A percentile compares a stretch with the other conserved stretches of the same genome.
phyloP scores from a whole-genome alignment of 2,329 filamentous ascomycete genomes.

The Scedosporium boydii region DNA sequence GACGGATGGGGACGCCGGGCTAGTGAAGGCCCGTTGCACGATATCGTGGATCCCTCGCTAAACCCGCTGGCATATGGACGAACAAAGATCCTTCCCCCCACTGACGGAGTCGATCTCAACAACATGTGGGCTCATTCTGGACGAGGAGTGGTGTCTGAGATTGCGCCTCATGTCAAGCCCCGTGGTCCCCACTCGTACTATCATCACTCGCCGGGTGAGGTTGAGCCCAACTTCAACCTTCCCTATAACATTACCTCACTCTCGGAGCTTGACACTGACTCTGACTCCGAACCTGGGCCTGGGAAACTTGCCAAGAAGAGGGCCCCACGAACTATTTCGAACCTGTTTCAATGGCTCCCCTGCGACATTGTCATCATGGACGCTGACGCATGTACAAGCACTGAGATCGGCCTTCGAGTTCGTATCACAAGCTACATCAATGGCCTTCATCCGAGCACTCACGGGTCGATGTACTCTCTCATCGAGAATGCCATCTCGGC shows the following conservation, averaged over 20 bases:
- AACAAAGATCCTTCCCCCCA: neutral
- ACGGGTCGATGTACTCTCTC: conserved; percentile 27
- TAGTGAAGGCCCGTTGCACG: neutral
- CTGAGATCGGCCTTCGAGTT: conserved; percentile 17
- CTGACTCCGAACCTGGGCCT: neutral
- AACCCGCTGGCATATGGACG: neutral
- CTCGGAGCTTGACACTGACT: neutral
- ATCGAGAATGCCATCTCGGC: conserved; percentile 30
- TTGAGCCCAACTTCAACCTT: no score
- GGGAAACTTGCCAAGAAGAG: neutral
- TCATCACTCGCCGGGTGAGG: neutral
- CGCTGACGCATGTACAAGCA: neutral
- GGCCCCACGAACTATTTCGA: conserved; percentile 12
- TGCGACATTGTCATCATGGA: conserved; percentile 31
- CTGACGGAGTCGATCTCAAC: neutral
- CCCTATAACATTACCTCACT: no score
- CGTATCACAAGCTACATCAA: conserved; percentile 43
- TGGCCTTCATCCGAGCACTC: conserved; percentile 35
- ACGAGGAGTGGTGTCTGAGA: neutral
- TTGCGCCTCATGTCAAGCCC: neutral
- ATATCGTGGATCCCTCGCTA: conserved; percentile 1
- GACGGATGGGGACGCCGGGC: neutral
- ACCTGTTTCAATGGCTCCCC: conserved; percentile 37
- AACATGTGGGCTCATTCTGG: neutral
- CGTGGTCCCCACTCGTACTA: neutral